phyloP scores from a whole-genome alignment of 768 basidiomycete species.

The Trametopsis cervina region DNA sequence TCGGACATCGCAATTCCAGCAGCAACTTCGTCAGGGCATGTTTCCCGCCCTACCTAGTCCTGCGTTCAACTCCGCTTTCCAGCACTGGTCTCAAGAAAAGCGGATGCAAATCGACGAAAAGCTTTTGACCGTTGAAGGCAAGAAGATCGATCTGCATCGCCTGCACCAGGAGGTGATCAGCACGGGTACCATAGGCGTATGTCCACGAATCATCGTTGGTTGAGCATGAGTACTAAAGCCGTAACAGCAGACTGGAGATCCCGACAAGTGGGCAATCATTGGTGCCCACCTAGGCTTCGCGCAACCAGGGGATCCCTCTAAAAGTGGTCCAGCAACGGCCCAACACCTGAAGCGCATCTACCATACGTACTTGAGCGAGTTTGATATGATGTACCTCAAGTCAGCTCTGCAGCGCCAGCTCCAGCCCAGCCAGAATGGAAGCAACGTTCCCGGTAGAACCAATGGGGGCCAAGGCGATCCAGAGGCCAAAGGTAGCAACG shows the following conservation, averaged over 20 bases:
- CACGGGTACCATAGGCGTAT: slow-evolving; percentile 50
- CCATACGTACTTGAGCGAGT: slow-evolving; percentile 45
- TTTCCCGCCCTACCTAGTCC: slow-evolving; percentile 5
- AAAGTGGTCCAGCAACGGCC: slow-evolving; percentile 55
- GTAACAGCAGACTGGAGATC: too few species aligned
- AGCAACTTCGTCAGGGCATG: slow-evolving; percentile 36
- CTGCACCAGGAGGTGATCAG: slow-evolving; percentile 54
- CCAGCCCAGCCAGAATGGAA: too few species aligned
- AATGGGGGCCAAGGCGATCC: background rate
- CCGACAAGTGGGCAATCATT: slow-evolving; percentile 56
- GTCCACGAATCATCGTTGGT: slow-evolving; percentile 10
- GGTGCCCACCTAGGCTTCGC: slow-evolving; percentile 63
- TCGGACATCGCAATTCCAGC: slow-evolving; percentile 29
- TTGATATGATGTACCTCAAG: slow-evolving; percentile 38
- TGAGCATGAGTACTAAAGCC: too few species aligned
- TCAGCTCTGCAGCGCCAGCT: background rate
- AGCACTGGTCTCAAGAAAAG: slow-evolving; percentile 38
- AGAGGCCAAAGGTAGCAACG: background rate
- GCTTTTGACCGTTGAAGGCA: slow-evolving; percentile 42
- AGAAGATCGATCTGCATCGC: slow-evolving; percentile 50
- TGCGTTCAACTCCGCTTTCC: slow-evolving; percentile 46
- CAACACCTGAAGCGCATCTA: slow-evolving; percentile 55
- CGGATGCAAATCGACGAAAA: slow-evolving; percentile 33
- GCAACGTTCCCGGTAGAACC: background rate
- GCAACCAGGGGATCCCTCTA: slow-evolving; percentile 57